Percentiles rank a stretch among this genome's conserved stretches.
Conservation (phyloP, 2,329 filamentous ascomycete genomes). For the Chrysoporthe cubensis region DNA sequence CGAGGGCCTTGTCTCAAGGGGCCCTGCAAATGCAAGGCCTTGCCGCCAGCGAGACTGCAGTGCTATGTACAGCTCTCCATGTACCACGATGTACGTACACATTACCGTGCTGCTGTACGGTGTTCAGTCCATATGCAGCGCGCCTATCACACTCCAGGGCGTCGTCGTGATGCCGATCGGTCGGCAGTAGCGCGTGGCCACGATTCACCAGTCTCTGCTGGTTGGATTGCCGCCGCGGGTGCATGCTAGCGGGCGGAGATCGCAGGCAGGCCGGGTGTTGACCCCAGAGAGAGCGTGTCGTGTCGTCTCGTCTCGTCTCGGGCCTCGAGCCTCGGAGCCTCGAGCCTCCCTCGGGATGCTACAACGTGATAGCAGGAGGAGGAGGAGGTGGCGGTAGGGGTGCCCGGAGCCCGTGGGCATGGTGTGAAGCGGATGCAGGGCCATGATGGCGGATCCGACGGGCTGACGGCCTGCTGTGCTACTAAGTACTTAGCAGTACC, state of each 20-base stretch:
- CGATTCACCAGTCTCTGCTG: not conserved
- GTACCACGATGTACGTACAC: too few species aligned
- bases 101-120: constrained; percentile 2
- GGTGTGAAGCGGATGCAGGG: not conserved
- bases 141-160: constrained; percentile 11
- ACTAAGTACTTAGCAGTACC: too few species aligned
- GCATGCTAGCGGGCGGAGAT: not conserved
- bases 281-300: too few species aligned
- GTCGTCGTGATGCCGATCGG: constrained; percentile 4
- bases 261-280: not conserved
- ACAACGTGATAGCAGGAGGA: too few species aligned
- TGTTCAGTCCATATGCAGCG: constrained; percentile 4
- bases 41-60: not conserved
- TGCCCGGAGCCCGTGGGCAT: not conserved
- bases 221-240: constrained; percentile 2
- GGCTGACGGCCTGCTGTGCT: not conserved
- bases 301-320: not conserved
- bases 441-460: not conserved
- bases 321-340: not conserved
- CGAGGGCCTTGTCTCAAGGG: constrained; percentile 36
- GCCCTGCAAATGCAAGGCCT: constrained; percentile 10
- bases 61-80: not conserved
- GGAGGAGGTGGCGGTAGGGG: not conserved
- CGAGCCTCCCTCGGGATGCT: too few species aligned
- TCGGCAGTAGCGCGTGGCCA: constrained; percentile 6